phyloP scores from a whole-genome alignment of 176 grass and related monocot genomes.

The Oryza meridionalis region DNA sequence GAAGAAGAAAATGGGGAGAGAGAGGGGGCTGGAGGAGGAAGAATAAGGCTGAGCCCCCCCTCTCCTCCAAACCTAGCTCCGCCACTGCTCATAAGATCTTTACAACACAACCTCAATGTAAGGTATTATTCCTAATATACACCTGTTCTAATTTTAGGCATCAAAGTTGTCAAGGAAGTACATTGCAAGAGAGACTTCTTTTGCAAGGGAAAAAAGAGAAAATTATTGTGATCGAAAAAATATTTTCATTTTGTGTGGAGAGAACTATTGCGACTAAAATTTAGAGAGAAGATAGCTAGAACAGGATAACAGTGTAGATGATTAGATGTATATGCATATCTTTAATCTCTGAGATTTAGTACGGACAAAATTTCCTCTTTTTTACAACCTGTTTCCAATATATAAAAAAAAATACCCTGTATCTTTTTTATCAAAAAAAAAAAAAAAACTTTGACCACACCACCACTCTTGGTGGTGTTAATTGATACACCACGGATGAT shows the following conservation, averaged over 20 bases:
- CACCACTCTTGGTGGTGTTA: neutral
- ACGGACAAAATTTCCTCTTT: neutral
- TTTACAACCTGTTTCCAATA: neutral
- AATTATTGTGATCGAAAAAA: neutral
- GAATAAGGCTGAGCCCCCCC: too few relatives aligned
- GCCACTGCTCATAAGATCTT: too few relatives aligned
- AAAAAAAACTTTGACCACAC: neutral
- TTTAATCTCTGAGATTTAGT: neutral
- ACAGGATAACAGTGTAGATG: neutral
- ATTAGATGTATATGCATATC: neutral
- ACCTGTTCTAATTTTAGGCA: neutral
- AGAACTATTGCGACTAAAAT: neutral
- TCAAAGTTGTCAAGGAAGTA: neutral
- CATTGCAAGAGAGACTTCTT: constrained; percentile 6
- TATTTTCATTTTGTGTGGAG: neutral
- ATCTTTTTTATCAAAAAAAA: neutral
- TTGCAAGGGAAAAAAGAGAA: neutral
- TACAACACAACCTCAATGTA: neutral
- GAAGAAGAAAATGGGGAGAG: too few relatives aligned
- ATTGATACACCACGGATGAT: neutral
- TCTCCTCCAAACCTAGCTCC: too few relatives aligned
- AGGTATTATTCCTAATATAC: neutral
- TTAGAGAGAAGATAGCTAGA: neutral
- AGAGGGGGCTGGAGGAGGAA: too few relatives aligned
- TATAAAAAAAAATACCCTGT: neutral